A percentile compares a stretch with the other conserved stretches of the same genome.
Conservation (phyloP, 305 asterid genomes). For the Nicotiana rustica region DNA sequence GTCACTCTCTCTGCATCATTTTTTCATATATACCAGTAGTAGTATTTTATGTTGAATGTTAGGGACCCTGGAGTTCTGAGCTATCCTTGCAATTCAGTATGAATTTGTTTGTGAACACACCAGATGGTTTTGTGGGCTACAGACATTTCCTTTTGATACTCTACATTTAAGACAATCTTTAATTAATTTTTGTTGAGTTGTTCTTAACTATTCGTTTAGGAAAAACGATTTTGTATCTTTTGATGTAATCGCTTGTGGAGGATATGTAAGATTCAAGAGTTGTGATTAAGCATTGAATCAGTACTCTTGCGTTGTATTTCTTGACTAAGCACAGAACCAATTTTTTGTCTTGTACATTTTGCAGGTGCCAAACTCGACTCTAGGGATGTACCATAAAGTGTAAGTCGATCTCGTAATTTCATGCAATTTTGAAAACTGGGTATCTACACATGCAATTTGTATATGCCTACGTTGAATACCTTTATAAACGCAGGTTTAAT, state of each 20-base stretch:
- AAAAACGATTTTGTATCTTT: neutral
- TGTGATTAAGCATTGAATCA: neutral
- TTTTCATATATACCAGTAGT: neutral
- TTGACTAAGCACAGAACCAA: neutral
- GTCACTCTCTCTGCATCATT: neutral
- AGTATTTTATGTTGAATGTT: neutral
- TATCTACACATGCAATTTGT: neutral
- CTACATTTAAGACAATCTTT: neutral
- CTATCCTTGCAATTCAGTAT: neutral
- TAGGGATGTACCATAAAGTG: neutral
- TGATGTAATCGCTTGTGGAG: neutral
- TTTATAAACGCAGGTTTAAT: slow-evolving; percentile 26
- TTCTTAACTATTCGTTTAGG: neutral
- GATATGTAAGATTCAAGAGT: neutral
- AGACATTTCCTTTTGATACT: neutral
- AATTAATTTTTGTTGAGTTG: neutral
- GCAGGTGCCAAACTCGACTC: neutral
- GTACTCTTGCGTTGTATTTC: neutral
- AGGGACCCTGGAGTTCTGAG: neutral
- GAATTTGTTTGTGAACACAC: neutral
- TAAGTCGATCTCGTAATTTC: neutral
- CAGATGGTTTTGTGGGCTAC: neutral
- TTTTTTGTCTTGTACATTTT: neutral
- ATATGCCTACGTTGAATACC: neutral
- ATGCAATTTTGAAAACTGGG: neutral